These are phyloP conservation scores for Calonectria pseudoturangicola DNA, from an alignment of 2,329 filamentous ascomycete genomes.

Conservation along the genomic window DNA sequence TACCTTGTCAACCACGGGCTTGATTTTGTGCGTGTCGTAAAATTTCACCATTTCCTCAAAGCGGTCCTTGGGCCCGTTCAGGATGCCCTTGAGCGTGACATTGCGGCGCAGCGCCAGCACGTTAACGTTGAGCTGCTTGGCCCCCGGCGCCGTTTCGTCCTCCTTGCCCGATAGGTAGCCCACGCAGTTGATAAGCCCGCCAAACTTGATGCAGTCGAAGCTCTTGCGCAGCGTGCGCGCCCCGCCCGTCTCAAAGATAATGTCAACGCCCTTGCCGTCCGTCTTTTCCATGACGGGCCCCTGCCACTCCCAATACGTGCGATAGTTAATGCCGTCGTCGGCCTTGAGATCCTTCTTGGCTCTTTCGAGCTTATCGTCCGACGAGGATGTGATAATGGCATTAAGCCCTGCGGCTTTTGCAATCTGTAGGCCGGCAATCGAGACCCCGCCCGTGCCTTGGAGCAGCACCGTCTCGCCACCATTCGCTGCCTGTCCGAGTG, in stretches of 20 bases:
- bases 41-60: constrained; percentile 73
- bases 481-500: constrained; percentile 67
- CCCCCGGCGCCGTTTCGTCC: constrained; percentile 65
- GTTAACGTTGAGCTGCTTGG: constrained; percentile 75
- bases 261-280: constrained; percentile 67
- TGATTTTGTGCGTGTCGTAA: constrained; percentile 66
- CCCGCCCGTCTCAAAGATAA: constrained; percentile 74
- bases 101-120: constrained; percentile 69
- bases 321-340: constrained; percentile 73
- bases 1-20: constrained; percentile 68
- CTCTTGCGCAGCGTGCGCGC: constrained; percentile 70
- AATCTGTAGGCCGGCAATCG: constrained; percentile 71
- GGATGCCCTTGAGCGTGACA: constrained; percentile 71
- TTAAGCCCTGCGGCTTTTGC: constrained; percentile 70
- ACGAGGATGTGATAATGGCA: constrained; percentile 73
- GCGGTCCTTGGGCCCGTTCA: constrained; percentile 75
- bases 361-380: constrained; percentile 69
- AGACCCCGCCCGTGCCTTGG: constrained; percentile 74
- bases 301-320: constrained; percentile 71
- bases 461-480: constrained; percentile 64
- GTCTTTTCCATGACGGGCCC: constrained; percentile 68
- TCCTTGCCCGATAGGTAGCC: constrained; percentile 72
- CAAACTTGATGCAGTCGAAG: constrained; percentile 72
- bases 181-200: constrained; percentile 72
- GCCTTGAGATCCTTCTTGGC: constrained; percentile 69